Evolutionary conservation across 2,329 filamentous ascomycete genomes (phyloP), one percentile per base, ranked within the genome.

Genomic region (Ceratocystis albifundus): DNA sequence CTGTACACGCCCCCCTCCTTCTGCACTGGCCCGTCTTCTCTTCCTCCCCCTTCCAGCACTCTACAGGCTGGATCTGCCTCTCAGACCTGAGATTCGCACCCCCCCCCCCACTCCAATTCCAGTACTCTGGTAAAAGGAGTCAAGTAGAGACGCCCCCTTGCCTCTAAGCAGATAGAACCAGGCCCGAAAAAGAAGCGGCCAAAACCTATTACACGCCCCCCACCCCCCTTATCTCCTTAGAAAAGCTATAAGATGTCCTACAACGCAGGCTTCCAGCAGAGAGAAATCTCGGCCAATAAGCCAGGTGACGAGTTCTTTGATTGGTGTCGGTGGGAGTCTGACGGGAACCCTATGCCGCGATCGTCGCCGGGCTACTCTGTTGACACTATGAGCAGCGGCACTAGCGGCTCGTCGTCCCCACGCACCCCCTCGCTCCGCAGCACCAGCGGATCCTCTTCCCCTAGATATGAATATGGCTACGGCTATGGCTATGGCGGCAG

Each of bases 181-280:
- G 32, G 53, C 53, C 53, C 8, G 53, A 5, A 59, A 59, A 36
- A 59, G 53, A 32, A 32, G 32, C 25, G 28, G 53, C 53, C 53
- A 59, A 59, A 32, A 7, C 8, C 32, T 12, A 36, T 12, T 36
- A 59, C 28, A 59, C 53, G 7, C 53, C 53, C 53, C 53, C 53
- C 53, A 15, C 22, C 53, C 20, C 50, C n/a, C n/a, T n/a, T n/a
- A n/a, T n/a, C 53, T 57, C 53, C 25, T 53, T 28, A 22, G 44
- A 48, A 63, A 63, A 50, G 50, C 44, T 63, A 53, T 63, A 63
- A 63, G 45, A 63, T 63, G 61, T n/a, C 61, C 25, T 50, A 46
- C 61, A 59, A 32, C 53, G 2, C 53, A 10, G 28, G 28, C 15
- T 59, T 17, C 28, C 53, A 59, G 12, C 15, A 15, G 20, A 46